These are phyloP conservation scores for Sugiyamaella chiloensis DNA, from an alignment of 805 yeast genomes.

Conservation along the genomic window DNA sequence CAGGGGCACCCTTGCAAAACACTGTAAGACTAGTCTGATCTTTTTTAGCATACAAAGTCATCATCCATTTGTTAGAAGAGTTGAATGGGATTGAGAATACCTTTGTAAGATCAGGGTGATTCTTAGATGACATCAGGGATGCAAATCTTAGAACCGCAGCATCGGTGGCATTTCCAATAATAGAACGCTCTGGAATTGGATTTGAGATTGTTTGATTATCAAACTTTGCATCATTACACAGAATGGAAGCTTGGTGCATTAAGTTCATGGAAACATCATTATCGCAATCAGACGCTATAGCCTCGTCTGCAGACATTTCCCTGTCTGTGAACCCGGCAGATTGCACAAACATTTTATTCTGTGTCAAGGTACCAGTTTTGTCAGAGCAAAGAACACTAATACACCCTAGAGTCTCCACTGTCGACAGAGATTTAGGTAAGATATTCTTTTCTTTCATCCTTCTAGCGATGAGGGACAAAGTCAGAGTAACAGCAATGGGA, in stretches of 20 bases:
- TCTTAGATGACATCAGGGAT: slow-evolving; percentile 15
- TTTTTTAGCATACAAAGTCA: slow-evolving; percentile 17
- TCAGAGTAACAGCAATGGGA: slow-evolving; percentile 49
- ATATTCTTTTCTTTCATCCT: slow-evolving; percentile 45
- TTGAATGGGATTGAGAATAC: slow-evolving; percentile 37
- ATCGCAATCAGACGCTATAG: background rate
- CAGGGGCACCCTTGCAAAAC: slow-evolving; percentile 48
- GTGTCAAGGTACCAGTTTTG: slow-evolving; percentile 50
- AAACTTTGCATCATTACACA: slow-evolving; percentile 24
- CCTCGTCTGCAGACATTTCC: slow-evolving; percentile 9
- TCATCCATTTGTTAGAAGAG: slow-evolving; percentile 42
- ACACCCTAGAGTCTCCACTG: slow-evolving; percentile 57
- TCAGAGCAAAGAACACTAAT: slow-evolving; percentile 54
- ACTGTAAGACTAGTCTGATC: slow-evolving; percentile 9
- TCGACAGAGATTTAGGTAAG: slow-evolving; percentile 45
- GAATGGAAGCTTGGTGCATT: slow-evolving; percentile 15
- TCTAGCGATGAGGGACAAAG: slow-evolving; percentile 47
- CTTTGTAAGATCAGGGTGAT: background rate
- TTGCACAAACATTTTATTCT: slow-evolving; percentile 41
- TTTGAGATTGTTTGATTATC: slow-evolving; percentile 14
- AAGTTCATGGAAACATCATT: slow-evolving; percentile 5
- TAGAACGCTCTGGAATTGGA: slow-evolving; percentile 17
- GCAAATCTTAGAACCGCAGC: slow-evolving; percentile 42
- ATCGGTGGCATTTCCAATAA: slow-evolving; percentile 51
- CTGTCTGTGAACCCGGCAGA: slow-evolving; percentile 17